Base-by-base conservation (phyloP, 208 protist species). In the Trypanosoma scelopori region DNA sequence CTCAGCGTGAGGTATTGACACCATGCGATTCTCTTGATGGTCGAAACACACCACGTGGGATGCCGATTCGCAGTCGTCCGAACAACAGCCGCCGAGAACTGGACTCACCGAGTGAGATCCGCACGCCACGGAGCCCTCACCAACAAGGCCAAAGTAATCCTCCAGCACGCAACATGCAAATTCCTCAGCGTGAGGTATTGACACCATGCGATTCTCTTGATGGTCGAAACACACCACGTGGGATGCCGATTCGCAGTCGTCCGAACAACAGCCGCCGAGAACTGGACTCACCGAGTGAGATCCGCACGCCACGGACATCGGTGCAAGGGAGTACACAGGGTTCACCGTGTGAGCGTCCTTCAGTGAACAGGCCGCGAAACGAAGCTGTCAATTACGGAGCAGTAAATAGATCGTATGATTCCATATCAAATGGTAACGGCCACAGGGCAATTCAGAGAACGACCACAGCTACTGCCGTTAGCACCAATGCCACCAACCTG, bases 261-360 rank as follows among this genome's bases (percentile, higher is more conserved):
- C 27, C 20, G 7, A 28, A 25, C 15, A 28, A 53, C 46, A 64
- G 58, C 25, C 27, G 46, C 13, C 42, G 58, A 25, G 60, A 66
- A 32, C 30, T 55, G n/a, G 50, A 32, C 4, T 32, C 60, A 25
- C 20, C 48, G 30, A 66, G 60, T 27, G 60, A 49, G 25, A n/a
- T 46, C 3, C 60, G 37, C 6, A 48, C 55, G 30, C 48, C 60
- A 16, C 5, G 23, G 12, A 23, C 4, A 32, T 32, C 48, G 20
- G 3, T 13, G 16, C 16, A 11, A 27, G 53, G 16, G 32, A 59
- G n/a, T 28, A 4, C 46, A n/a, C 53, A 37, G 43, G 53, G 46
- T 27, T 28, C 67, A 30, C 20, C 64, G 55, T 61, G 2, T 55
- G 27, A 32, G n/a, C 28, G 7, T 56, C 23, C 0, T 22, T 28